phyloP scores from a whole-genome alignment of 2,329 filamentous ascomycete species.

The Talaromyces sp. region DNA sequence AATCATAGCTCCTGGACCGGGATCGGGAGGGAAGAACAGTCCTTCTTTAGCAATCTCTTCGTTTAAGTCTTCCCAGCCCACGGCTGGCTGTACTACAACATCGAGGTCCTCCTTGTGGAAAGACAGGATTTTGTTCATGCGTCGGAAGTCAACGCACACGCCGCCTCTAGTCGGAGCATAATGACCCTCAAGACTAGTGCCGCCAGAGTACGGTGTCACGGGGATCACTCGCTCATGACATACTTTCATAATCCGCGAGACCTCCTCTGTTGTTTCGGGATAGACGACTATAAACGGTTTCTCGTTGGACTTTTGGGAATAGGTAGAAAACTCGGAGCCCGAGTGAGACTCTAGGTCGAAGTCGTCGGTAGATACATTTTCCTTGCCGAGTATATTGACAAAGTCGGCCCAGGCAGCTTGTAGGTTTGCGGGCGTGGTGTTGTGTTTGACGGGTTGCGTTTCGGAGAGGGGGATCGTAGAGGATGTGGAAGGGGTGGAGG shows the following conservation, averaged over 20 bases:
- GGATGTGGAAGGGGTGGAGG: conserved; percentile 45
- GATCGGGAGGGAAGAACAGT: conserved; percentile 89
- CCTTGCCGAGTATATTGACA: conserved; percentile 58
- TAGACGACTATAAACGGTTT: conserved; percentile 64
- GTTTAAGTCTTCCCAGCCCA: conserved; percentile 84
- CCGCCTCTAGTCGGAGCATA: conserved; percentile 79
- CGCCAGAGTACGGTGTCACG: conserved; percentile 81
- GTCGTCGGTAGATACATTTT: conserved; percentile 59
- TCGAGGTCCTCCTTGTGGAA: conserved; percentile 76
- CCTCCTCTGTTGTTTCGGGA: conserved; percentile 74
- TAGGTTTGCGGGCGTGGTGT: conserved; percentile 55
- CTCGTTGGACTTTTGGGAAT: conserved; percentile 42
- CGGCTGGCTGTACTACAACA: conserved; percentile 72
- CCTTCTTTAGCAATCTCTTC: conserved; percentile 69
- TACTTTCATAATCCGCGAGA: conserved; percentile 82
- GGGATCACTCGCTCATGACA: conserved; percentile 79
- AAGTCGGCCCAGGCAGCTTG: conserved; percentile 65
- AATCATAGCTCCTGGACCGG: conserved; percentile 87
- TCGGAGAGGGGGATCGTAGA: conserved; percentile 57
- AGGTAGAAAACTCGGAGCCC: conserved; percentile 63
- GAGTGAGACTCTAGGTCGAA: conserved; percentile 56
- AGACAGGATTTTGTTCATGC: conserved; percentile 76
- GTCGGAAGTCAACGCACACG: conserved; percentile 78
- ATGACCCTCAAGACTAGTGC: conserved; percentile 86
- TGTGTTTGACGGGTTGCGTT: conserved; percentile 51